Conservation (phyloP, 129 eudicot genomes). For the Pittosporum tobira region DNA sequence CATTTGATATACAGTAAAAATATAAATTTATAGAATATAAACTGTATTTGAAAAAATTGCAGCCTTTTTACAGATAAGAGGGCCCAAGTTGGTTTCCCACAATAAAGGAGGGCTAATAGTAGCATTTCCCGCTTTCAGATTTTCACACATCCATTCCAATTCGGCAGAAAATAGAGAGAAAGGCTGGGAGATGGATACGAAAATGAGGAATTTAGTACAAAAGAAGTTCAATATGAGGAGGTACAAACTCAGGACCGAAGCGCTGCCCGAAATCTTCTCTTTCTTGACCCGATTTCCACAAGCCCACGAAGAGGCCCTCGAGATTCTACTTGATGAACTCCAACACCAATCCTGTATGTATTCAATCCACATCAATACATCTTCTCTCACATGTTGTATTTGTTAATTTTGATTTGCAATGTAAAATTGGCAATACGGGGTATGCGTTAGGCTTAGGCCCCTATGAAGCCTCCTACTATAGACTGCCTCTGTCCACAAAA, state of each 20-base stretch:
- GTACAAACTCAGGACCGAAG: constrained; percentile 62
- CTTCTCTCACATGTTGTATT: neutral
- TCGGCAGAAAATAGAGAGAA: constrained; percentile 6
- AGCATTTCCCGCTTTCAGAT: no score
- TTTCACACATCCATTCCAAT: no score
- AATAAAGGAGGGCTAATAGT: neutral
- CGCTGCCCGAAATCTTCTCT: constrained; percentile 52
- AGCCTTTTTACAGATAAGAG: no score
- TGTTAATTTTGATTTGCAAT: neutral
- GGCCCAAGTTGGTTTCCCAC: no score
- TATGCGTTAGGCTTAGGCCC: no score
- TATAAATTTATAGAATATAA: no score
- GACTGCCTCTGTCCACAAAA: no score
- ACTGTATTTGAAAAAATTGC: no score
- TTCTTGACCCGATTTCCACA: constrained; percentile 39
- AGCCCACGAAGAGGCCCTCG: constrained; percentile 61
- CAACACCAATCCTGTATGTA: constrained; percentile 41
- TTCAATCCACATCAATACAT: neutral
- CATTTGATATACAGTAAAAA: no score
- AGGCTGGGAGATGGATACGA: constrained; percentile 36
- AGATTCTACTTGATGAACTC: constrained; percentile 68
- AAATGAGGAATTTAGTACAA: constrained; percentile 46
- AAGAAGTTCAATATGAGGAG: constrained; percentile 74
- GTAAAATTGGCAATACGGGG: no score
- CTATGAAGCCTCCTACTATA: no score